Evolutionary conservation across 441 rosid species (phyloP), one percentile per base, ranked within the genome.

Genomic region (Bocquillonia castaneifolia): DNA sequence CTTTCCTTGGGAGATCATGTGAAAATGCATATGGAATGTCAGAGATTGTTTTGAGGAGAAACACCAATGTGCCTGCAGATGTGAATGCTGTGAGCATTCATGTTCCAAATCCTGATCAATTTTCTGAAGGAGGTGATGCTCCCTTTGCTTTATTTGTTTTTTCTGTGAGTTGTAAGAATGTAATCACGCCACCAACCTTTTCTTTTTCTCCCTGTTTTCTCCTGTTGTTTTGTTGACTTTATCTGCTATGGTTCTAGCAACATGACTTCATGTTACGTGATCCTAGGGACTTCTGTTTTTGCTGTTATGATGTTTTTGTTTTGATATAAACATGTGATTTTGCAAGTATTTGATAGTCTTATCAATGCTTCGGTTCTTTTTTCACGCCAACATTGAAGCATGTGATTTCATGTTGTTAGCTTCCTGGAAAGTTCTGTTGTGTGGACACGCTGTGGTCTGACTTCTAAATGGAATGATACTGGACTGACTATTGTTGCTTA

Each of bases 11-110:
- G 50, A 83, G 80, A 81, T 79, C 82, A 63, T 50, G 26, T 69
- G 84, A 79, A 69, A 85, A 73, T 80, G 79, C 78, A 67, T 71
- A 69, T 61, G 91, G 86, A 66, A 82, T 86, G 92, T 64, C 79
- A 70, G 83, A 87, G 77, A 76, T 88, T 80, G 76, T 85, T 74
- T 78, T 93, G 78, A 93, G 92, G 81, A 88, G 98, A 76, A 86
- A 86, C 67, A 81, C 69, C 26, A 88, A 85, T 73, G 82, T 86
- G 26, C 81, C 83, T 65, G 92, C 86, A 51, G 98, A 91, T 70
- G 70, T 66, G 59, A 93, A 89, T 82, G 96, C 97, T 67, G 96
- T 91, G 66, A 83, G 90, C 72, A 65, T 91, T 75, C 82, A 84
- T 73, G 86, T 91, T 80, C 74, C 82, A 54, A 80, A 85, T 75